Base-by-base conservation (phyloP, 768 basidiomycete species). In the Termitomyces sp. region DNA sequence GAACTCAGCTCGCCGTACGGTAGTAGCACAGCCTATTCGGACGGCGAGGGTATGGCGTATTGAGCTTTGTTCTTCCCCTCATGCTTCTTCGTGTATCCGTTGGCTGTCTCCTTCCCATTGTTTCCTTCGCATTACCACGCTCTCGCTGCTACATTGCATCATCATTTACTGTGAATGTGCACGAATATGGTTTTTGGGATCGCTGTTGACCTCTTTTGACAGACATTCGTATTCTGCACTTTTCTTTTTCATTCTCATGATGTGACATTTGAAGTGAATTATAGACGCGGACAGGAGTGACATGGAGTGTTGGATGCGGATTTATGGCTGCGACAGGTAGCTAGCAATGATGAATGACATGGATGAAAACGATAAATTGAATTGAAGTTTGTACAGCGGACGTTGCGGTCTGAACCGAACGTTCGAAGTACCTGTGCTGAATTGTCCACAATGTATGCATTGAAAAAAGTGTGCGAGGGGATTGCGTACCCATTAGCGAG, bases 11-110 rank as follows among this genome's bases (percentile, higher is more conserved):
- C 81, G 27, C 76, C 76, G 17, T 77, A 76, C 52, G 73, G 76
- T 49, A 82, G 80, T 61, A 81, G 81, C 44, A 77, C 83, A 0
- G 81, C 82, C 1, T 72, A 78, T 40, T 83, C 82, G 4, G 83
- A 84, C 53, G 80, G 81, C 3, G 82, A 84, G 68, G 80, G 80
- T 35, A 70, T 81, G 32, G 44, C 45, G 14, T 64, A 64, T 34
- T 64, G 58, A 50, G 28, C 28, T n/a, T 47, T 8, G 12, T n/a
- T 52, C 19, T 6, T 46, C 35, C 10, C 28, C 10, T 28, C 11
- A 10, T 30, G 34, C 23, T 27, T 32, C 37, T 28, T 40, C 16
- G n/a, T 57, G 50, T 50, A 57, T 27, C 21, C 41, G 21, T 27
- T 46, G 6, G 21, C 30, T 23, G 19, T 48, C 46, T 35, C 45